phyloP scores from a whole-genome alignment of 2,329 filamentous ascomycete genomes.

The Aspergillus oerlinghausenensis region DNA sequence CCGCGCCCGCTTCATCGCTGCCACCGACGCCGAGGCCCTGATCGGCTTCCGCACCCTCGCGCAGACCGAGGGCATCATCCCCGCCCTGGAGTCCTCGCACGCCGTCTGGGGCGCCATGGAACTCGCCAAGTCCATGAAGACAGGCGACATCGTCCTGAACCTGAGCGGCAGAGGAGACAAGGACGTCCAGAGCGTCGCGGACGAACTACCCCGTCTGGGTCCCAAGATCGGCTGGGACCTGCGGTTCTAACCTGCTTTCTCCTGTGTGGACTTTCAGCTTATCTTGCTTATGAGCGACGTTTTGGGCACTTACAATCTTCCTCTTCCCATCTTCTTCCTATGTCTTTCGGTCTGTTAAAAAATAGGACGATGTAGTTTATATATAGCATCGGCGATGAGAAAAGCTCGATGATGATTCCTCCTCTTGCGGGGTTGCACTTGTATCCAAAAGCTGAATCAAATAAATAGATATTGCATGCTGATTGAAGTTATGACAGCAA shows the following conservation, averaged over 20 bases:
- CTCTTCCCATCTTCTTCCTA: neutral
- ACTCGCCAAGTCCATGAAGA: conserved; percentile 85
- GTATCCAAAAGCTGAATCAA: neutral
- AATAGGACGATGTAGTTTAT: neutral
- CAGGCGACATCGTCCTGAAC: conserved; percentile 86
- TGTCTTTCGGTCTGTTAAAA: neutral
- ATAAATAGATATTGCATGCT: neutral
- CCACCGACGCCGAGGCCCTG: conserved; percentile 88
- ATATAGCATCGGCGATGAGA: neutral
- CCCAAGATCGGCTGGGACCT: conserved; percentile 77
- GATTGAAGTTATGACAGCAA: too few species aligned
- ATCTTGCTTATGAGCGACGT: neutral
- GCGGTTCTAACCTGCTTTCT: conserved; percentile 43
- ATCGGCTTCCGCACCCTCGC: conserved; percentile 78
- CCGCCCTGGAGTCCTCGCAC: conserved; percentile 88
- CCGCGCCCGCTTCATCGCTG: conserved; percentile 82
- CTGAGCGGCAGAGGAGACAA: conserved; percentile 92
- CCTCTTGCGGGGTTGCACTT: neutral
- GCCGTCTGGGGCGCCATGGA: conserved; percentile 86
- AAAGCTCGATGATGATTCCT: neutral
- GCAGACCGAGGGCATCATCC: conserved; percentile 93
- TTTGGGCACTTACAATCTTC: neutral
- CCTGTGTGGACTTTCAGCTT: neutral
- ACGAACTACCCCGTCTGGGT: conserved; percentile 82
- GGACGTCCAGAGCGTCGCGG: conserved; percentile 96